phyloP scores from a whole-genome alignment of 495 filamentous ascomycete genomes.

The Terfezia claveryi region DNA sequence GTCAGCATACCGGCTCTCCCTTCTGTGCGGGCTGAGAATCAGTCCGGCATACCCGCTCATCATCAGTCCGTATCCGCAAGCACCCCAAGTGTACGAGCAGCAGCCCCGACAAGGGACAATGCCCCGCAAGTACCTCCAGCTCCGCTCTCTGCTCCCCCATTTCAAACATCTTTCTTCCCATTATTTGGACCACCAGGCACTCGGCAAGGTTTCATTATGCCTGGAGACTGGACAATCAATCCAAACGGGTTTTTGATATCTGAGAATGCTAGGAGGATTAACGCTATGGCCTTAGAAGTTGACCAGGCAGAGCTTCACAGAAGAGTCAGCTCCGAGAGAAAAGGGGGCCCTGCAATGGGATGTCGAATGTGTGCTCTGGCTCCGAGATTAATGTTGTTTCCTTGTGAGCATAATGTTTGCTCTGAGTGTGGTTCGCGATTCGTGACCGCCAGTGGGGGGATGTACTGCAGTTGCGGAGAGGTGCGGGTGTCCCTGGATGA shows the following conservation, averaged over 20 bases:
- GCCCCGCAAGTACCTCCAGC: neutral
- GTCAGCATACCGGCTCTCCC: neutral
- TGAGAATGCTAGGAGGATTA: neutral
- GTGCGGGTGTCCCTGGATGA: conserved; percentile 2
- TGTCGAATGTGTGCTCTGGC: neutral
- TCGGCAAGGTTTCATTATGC: neutral
- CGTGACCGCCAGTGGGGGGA: conserved; percentile 9
- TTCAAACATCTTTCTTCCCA: neutral
- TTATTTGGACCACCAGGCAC: neutral
- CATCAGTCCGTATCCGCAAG: neutral
- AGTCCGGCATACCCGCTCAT: neutral
- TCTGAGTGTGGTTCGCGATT: conserved; percentile 14
- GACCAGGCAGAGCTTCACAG: neutral
- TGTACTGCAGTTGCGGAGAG: conserved; percentile 19
- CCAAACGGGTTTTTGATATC: neutral
- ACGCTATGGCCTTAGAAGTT: neutral
- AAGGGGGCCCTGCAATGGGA: neutral
- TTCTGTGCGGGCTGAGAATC: too few relatives aligned
- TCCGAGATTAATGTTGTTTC: conserved; percentile 15
- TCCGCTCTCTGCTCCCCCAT: neutral
- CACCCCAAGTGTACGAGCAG: neutral
- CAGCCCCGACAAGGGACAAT: neutral
- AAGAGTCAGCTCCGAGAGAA: neutral
- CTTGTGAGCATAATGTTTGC: conserved; percentile 17
- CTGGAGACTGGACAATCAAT: neutral